Base-by-base conservation (phyloP, 2,329 filamentous ascomycete genomes). In the Diaporthe aspalathi region DNA sequence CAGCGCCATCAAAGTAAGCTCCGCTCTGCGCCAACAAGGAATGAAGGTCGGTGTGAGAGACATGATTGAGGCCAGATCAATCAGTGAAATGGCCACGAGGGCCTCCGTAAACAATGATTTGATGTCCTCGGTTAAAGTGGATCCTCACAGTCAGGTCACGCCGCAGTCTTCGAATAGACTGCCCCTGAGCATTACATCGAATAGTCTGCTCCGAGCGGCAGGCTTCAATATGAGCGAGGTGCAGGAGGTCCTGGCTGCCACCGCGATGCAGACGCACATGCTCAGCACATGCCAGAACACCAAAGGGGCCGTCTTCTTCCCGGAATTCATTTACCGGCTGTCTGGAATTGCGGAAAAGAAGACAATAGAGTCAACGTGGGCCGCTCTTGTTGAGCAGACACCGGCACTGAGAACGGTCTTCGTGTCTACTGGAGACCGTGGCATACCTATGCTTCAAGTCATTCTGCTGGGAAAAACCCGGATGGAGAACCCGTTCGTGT, bases 221-320 rank as follows among this genome's bases (percentile, higher is more conserved):
- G 82, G 83, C 0, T 78, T 93, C 0, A 70, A 81, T 0, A 24
- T 76, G 1, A 74, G 82, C 0, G 78, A 87, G 5, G 80, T 93
- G 16, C 87, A 92, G 71, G 77, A 77, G 0, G 74, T 92, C 0
- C 79, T 95, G 1, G 94, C 94, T 1, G 90, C 91, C 3, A 90
- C 93, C 4, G 87, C 94, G 2, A 93, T 94, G 76, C 94, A 98
- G 78, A 82, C 89, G 0, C 95, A 96, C 79, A 94, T 96, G 90
- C 83, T 98, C 32, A 90, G 89, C 20, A 86, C 89, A 53, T 97
- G 94, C 93, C 87, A 92, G 73, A 90, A 89, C 53, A 89, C 91
- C 0, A 77, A 83, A 1, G 92, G 93, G 0, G 78, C 80, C 0
- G 83, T 93, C 0, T 97, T 97, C 80, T 94, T 92, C 76, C 90